Base-by-base conservation (phyloP, 2,329 filamentous ascomycete genomes). In the Xylariomycetidae sp. region DNA sequence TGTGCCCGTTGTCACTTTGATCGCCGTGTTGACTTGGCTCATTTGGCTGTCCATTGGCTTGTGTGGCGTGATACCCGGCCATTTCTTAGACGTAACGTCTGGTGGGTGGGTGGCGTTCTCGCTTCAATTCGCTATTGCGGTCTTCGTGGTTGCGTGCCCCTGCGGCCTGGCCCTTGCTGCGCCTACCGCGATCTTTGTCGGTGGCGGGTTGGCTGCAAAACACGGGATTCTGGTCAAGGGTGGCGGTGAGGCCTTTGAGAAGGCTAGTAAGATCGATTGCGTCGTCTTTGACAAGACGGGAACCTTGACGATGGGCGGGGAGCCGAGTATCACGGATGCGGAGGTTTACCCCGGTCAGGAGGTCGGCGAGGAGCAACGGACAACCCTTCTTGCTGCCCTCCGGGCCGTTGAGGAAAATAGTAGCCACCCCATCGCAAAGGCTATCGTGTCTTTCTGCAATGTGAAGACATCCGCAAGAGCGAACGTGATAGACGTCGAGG, bases 231-330 rank as follows among this genome's bases (percentile, higher is more conserved):
- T 94, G 1, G 86, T 85, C 46, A 88, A 88, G 58, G 86, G 87
- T 15, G 87, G 87, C 15, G 87, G 87, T 20, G 85, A 89, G 54
- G 87, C 86, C 1, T 90, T 92, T 53, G 85, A 90, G 56, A 87
- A 88, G 62, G 86, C 86, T 4, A 88, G 84, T 54, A 76, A 74
- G 9, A 70, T 89, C 27, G 80, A 88, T 55, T 82, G 81, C 33
- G 80, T 92, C 25, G 83, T 92, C 1, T 92, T 94, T 54, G 87
- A 94, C 69, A 92, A 94, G 68, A 94, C 87, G 0, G 87, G 87
- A 2, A 94, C 87, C 0, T 64, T 94, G 37, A 92, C 87, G 0
- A 66, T 82, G 48, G 67, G 84, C 4, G 84, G 82, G 6, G 80
- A 86, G 44, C 84, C 85, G 0, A 74, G 68, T 17, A 79, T 90